Conservation (phyloP, 139 green algal genomes). For the Tetraselmis chui region DNA sequence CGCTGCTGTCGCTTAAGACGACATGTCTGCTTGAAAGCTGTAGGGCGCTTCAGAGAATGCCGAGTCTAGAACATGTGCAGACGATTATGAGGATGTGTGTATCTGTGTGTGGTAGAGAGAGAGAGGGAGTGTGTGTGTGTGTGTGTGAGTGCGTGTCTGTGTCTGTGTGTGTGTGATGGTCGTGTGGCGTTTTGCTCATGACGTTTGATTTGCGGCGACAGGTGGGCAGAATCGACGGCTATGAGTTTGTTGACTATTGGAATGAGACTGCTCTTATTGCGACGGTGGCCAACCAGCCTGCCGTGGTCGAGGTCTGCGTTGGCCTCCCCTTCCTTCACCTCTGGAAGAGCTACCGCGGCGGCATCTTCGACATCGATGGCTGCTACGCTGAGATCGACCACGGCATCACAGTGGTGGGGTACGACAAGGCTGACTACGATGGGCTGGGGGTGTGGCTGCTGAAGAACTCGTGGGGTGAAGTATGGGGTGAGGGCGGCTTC, state of each 20-base stretch:
- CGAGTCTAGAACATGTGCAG: too few species aligned
- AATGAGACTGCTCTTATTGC: not conserved
- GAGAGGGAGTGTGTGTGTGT: too few species aligned
- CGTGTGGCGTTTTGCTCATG: too few species aligned
- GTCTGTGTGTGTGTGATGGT: too few species aligned
- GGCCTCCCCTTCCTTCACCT: constrained; percentile 2
- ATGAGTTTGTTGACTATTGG: not conserved
- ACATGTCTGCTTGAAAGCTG: too few species aligned
- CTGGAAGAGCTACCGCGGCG: constrained; percentile 7
- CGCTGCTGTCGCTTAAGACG: too few species aligned
- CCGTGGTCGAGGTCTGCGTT: not conserved
- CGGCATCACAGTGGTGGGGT: constrained; percentile 5
- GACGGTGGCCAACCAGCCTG: constrained; percentile 5
- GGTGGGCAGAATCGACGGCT: constrained; percentile 5
- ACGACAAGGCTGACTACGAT: not conserved
- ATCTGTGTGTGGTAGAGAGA: too few species aligned
- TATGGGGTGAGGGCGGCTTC: constrained; percentile 5
- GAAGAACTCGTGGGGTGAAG: constrained; percentile 5
- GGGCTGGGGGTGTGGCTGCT: not conserved
- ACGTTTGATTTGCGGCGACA: too few species aligned
- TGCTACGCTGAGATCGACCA: constrained; percentile 3
- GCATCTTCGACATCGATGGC: constrained; percentile 4
- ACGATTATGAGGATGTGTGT: too few species aligned
- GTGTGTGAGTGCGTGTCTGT: too few species aligned
- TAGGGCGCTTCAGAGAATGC: too few species aligned